Conservation (phyloP, 192 early-diverging fungal genomes). For the Ambispora gerdemannii region DNA sequence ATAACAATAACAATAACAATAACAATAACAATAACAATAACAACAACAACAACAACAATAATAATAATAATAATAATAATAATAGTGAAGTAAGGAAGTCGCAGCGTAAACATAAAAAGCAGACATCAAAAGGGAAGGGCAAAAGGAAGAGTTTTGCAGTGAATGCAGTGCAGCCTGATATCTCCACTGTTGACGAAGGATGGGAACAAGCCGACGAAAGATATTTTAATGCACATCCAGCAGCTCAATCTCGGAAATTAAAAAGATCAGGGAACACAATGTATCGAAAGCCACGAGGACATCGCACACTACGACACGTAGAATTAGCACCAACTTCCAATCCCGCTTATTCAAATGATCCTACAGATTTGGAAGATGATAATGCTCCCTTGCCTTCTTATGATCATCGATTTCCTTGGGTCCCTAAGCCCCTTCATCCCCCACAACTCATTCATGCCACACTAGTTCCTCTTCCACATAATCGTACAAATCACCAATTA, state of each 20-base stretch:
- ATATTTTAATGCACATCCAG: neutral
- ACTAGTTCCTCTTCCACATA: conserved; percentile 17
- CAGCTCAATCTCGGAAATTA: neutral
- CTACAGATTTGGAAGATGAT: conserved; percentile 30
- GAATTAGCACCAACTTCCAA: conserved; percentile 27
- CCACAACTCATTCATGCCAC: conserved; percentile 29
- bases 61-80: neutral
- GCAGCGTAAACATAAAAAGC: neutral
- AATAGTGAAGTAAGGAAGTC: neutral
- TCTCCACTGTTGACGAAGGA: neutral
- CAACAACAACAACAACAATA: too few species aligned
- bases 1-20: too few species aligned
- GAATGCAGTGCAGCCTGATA: neutral
- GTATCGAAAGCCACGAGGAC: neutral
- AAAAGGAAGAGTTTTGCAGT: conserved; percentile 18
- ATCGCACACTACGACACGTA: neutral
- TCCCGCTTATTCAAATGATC: conserved; percentile 25
- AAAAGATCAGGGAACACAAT: neutral
- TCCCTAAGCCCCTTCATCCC: conserved; percentile 13
- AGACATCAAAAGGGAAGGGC: neutral
- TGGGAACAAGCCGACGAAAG: neutral
- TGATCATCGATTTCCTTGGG: neutral
- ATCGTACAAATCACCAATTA: neutral
- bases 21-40: too few species aligned
- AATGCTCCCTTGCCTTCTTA: neutral